phyloP scores from a whole-genome alignment of 176 grass and related monocot species.

The Eragrostis curvula region DNA sequence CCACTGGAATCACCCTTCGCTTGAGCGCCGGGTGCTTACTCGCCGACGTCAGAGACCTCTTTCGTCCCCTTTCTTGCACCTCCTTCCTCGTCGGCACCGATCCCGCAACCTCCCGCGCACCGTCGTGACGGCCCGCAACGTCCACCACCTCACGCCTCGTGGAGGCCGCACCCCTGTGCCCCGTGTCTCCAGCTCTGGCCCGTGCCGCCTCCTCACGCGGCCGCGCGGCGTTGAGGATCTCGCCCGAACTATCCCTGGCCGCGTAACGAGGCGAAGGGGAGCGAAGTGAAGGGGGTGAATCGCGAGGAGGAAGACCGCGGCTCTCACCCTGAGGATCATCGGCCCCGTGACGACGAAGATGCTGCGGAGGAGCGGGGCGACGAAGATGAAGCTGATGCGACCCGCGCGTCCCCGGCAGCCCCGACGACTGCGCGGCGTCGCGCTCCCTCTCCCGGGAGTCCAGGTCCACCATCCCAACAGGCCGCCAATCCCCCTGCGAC shows the following conservation, averaged over 20 bases:
- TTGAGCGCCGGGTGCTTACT: slow-evolving; percentile 13
- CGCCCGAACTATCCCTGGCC: neutral
- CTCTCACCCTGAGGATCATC: too few species aligned
- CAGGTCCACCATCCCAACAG: too few species aligned
- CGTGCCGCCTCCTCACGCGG: neutral
- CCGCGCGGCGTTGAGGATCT: neutral
- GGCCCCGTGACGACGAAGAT: too few species aligned
- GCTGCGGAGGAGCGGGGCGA: too few species aligned
- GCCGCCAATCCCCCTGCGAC: neutral
- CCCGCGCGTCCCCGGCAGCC: neutral
- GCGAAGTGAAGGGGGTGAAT: neutral
- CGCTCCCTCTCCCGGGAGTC: neutral
- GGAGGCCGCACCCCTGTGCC: too few species aligned
- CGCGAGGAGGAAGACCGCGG: neutral
- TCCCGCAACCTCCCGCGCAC: neutral
- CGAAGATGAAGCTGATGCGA: too few species aligned
- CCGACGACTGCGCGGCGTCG: neutral
- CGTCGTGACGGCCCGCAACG: neutral
- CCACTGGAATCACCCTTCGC: neutral
- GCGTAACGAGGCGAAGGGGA: neutral
- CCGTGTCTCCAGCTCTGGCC: neutral
- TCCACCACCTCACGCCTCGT: too few species aligned
- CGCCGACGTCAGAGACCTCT: neutral
- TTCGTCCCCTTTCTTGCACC: too few species aligned
- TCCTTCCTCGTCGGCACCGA: neutral